Evolutionary conservation across 305 asterid genomes (phyloP).

Genomic region (Rubia balearica): DNA sequence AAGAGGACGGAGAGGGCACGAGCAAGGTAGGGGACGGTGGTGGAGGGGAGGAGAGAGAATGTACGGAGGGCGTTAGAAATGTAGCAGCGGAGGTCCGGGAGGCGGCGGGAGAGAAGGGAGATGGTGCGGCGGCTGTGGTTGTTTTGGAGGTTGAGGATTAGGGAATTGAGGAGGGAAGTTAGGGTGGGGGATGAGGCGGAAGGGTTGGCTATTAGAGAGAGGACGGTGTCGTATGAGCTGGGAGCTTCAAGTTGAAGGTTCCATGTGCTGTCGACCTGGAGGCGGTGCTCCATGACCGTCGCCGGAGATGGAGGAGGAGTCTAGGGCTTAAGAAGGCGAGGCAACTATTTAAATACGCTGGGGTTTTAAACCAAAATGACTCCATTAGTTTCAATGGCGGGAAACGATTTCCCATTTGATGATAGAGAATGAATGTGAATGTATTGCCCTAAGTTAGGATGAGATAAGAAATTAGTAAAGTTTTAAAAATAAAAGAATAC

Average conservation of each 20-base stretch:
- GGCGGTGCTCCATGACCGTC: slow-evolving; percentile 24
- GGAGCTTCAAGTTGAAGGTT: not conserved
- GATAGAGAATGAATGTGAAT: too few relatives aligned
- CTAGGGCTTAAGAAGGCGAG: not conserved
- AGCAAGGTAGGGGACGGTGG: too few relatives aligned
- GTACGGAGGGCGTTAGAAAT: too few relatives aligned
- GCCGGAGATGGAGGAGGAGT: slow-evolving; percentile 1
- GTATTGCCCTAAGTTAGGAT: too few relatives aligned
- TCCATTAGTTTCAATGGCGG: not conserved
- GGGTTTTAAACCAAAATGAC: too few relatives aligned
- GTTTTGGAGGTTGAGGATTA: slow-evolving; percentile 36
- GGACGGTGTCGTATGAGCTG: not conserved
- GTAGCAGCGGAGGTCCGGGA: too few relatives aligned
- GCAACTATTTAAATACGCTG: not conserved
- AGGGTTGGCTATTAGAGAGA: slow-evolving; percentile 61
- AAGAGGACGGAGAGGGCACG: too few relatives aligned
- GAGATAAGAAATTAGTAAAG: too few relatives aligned
- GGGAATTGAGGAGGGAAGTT: slow-evolving; percentile 36
- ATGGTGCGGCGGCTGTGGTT: too few relatives aligned
- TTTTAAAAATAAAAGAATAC: too few relatives aligned
- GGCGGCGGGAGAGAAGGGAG: too few relatives aligned
- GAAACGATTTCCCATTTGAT: not conserved
- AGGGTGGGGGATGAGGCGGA: slow-evolving; percentile 47
- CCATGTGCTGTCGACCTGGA: slow-evolving; percentile 11
- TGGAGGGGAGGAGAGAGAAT: too few relatives aligned